Percentiles rank a stretch among this genome's conserved stretches.
These are phyloP conservation scores for Tolypocladium album DNA, from an alignment of 2,329 filamentous ascomycete species.

Conservation along the genomic window DNA sequence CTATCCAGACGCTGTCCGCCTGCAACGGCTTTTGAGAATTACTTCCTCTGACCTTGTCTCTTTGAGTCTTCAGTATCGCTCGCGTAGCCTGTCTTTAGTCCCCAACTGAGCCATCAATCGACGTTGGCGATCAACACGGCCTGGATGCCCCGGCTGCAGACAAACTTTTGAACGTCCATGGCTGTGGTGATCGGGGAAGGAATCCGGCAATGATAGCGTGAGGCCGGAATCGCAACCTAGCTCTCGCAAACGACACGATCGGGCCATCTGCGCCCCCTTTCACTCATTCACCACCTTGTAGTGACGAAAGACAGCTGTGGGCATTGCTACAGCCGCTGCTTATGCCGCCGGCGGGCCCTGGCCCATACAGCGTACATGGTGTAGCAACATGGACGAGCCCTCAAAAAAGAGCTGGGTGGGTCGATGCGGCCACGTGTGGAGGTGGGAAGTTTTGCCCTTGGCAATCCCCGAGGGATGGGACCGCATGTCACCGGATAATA, in stretches of 20 bases:
- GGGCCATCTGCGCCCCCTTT: background rate
- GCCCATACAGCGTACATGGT: background rate
- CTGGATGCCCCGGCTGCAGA: background rate
- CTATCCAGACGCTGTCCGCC: constrained; percentile 4
- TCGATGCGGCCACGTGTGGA: background rate
- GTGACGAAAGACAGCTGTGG: background rate
- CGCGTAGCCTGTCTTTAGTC: background rate
- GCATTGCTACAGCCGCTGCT: background rate
- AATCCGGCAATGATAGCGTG: background rate
- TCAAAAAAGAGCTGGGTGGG: background rate
- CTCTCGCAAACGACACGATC: background rate
- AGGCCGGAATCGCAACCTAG: background rate
- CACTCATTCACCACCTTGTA: background rate
- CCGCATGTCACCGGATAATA: constrained; percentile 53
- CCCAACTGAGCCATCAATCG: background rate
- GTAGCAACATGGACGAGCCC: background rate
- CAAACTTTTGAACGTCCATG: background rate
- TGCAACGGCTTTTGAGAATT: background rate
- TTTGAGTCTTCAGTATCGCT: background rate
- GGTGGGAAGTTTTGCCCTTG: background rate
- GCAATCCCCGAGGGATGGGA: background rate
- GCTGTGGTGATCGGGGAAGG: background rate
- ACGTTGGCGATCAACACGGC: background rate
- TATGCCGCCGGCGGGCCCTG: background rate
- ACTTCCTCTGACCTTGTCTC: background rate